Conservation (phyloP, 164 flowering plant genomes). For the Macadamia integrifolia region DNA sequence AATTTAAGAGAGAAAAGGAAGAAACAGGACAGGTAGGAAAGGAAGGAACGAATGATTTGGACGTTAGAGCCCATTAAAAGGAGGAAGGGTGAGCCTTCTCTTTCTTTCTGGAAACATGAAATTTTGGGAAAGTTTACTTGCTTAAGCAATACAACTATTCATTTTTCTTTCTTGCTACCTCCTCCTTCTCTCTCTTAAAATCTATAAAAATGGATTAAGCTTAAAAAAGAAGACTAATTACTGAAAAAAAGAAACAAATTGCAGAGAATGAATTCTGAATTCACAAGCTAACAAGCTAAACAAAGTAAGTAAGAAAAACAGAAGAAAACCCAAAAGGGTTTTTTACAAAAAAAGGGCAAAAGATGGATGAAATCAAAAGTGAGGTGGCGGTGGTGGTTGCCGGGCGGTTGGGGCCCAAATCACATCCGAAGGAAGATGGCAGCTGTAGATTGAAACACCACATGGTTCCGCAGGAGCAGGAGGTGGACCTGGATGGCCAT, state of each 20-base stretch:
- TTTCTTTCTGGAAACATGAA: background rate
- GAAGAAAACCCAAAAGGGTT: no score
- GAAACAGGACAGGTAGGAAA: background rate
- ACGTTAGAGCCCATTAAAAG: background rate
- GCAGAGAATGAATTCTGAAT: background rate
- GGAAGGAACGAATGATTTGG: background rate
- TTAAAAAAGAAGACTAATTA: background rate
- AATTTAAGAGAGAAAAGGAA: no score
- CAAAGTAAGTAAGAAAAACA: no score
- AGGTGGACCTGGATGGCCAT: background rate
- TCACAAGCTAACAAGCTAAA: background rate
- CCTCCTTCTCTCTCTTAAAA: background rate
- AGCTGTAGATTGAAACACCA: conserved; percentile 4
- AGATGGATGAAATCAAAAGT: background rate
- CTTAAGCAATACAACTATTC: background rate
- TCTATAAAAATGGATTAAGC: background rate
- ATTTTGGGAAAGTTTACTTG: background rate
- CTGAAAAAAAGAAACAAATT: background rate
- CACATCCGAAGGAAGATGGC: conserved; percentile 6
- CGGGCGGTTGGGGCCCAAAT: conserved; percentile 1
- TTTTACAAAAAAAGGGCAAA: background rate
- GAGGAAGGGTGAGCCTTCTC: conserved; percentile 12
- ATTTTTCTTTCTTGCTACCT: background rate
- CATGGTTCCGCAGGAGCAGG: background rate
- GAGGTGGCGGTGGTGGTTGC: background rate